Evolutionary conservation across 1,284 basidiomycete species (phyloP).

Genomic region (Stygiomarasmius scandens): DNA sequence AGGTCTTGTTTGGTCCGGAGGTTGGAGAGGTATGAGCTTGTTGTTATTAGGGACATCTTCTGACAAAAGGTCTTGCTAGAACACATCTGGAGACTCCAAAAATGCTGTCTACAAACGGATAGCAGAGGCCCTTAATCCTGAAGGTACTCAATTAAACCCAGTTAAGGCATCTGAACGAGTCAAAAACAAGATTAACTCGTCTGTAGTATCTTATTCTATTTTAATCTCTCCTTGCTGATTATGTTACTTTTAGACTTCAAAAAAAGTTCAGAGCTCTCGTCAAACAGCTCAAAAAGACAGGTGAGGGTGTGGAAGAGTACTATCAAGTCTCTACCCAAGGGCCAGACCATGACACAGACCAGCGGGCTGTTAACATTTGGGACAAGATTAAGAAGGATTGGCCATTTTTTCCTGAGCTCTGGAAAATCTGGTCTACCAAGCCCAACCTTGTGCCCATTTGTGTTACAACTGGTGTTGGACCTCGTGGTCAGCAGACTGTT

Average conservation of each 20-base stretch:
- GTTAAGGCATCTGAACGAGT: background rate
- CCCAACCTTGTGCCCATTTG: background rate
- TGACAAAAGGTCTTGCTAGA: background rate
- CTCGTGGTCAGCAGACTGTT: background rate
- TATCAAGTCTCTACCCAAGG: background rate
- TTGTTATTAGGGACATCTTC: background rate
- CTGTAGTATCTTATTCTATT: background rate
- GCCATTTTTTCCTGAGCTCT: background rate
- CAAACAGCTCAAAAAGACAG: slow-evolving; percentile 1
- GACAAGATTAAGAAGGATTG: background rate
- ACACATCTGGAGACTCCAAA: slow-evolving; percentile 1
- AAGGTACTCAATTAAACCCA: too few species aligned
- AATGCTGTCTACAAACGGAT: background rate
- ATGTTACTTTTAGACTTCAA: background rate
- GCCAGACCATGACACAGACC: slow-evolving; percentile 3
- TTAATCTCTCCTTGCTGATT: too few species aligned
- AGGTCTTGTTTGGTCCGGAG: background rate
- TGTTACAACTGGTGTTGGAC: background rate
- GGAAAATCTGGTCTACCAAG: background rate
- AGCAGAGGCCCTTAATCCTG: background rate
- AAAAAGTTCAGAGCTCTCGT: background rate
- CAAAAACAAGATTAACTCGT: background rate
- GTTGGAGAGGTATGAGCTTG: background rate
- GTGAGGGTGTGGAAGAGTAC: background rate
- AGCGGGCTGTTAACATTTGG: background rate